Percentiles rank a stretch among this genome's conserved stretches.
Conservation (phyloP, 306 rosid genomes). For the Dryas alaskensis region DNA sequence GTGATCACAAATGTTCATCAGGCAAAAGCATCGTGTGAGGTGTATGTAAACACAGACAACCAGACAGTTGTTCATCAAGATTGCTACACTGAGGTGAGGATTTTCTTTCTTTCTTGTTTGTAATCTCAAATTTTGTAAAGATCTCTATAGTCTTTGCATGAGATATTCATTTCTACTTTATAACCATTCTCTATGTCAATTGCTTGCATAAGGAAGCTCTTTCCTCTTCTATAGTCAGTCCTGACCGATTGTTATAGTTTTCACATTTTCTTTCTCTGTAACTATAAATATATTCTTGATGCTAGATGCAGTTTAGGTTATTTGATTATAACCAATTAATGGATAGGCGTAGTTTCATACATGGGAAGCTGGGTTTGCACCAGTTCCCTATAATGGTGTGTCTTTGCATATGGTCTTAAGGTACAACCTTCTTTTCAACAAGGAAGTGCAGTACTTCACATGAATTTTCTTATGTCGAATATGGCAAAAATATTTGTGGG, state of each 20-base stretch:
- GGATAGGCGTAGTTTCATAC: background rate
- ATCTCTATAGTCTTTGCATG: background rate
- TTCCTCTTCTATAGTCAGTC: background rate
- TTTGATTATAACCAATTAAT: background rate
- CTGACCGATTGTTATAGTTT: background rate
- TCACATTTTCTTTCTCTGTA: background rate
- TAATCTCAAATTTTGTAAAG: conserved; percentile 1
- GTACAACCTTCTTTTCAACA: background rate
- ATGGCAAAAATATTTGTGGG: background rate
- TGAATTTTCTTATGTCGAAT: background rate
- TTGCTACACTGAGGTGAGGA: conserved; percentile 79
- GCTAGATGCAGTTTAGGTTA: background rate
- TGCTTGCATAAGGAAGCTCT: background rate
- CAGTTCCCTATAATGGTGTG: background rate
- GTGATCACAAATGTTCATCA: conserved; percentile 26
- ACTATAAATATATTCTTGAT: no score
- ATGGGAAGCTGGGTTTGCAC: background rate
- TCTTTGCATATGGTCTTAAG: background rate
- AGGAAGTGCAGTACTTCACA: background rate
- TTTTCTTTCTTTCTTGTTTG: background rate
- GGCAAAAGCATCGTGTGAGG: conserved; percentile 73
- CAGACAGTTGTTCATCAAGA: conserved; percentile 67
- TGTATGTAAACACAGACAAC: conserved; percentile 48
- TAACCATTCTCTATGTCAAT: background rate
- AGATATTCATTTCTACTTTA: conserved; percentile 6